Conservation (phyloP, 345 rosid genomes). For the Atalantia buxifolia region DNA sequence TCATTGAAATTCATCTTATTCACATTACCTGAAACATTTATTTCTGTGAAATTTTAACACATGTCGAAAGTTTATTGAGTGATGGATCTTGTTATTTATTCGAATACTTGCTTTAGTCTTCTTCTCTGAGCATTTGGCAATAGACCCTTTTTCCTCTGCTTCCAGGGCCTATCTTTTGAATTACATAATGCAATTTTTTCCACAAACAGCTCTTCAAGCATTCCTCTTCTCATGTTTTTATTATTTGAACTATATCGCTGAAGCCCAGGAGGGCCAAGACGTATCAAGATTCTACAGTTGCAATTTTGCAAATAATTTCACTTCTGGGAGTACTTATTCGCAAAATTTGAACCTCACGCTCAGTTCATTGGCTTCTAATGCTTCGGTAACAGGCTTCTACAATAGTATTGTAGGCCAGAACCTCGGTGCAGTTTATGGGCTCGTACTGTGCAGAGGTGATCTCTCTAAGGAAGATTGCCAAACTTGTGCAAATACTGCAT, state of each 20-base stretch:
- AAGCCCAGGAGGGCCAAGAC: background rate
- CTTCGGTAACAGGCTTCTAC: conserved; percentile 21
- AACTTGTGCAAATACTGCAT: conserved; percentile 15
- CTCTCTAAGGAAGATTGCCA: conserved; percentile 23
- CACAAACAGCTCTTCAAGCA: background rate
- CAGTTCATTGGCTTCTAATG: conserved; percentile 22
- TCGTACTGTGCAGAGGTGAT: conserved; percentile 28
- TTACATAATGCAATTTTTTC: conserved; percentile 5
- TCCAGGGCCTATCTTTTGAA: background rate
- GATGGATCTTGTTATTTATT: background rate
- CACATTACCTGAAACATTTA: background rate
- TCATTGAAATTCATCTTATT: background rate
- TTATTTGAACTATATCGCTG: background rate
- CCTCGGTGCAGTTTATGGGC: conserved; percentile 15
- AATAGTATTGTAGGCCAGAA: conserved; percentile 12
- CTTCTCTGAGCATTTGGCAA: background rate
- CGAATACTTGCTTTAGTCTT: background rate
- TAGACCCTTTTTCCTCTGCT: background rate
- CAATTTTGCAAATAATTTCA: conserved; percentile 16
- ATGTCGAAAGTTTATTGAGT: background rate
- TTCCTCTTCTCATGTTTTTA: conserved; percentile 1
- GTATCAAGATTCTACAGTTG: background rate
- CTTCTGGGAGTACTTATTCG: conserved; percentile 19
- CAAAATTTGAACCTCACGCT: conserved; percentile 22
- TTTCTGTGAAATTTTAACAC: no score